Evolutionary conservation across 169 alveolate genomes (phyloP).

Genomic region (Plasmodium blacklocki): DNA sequence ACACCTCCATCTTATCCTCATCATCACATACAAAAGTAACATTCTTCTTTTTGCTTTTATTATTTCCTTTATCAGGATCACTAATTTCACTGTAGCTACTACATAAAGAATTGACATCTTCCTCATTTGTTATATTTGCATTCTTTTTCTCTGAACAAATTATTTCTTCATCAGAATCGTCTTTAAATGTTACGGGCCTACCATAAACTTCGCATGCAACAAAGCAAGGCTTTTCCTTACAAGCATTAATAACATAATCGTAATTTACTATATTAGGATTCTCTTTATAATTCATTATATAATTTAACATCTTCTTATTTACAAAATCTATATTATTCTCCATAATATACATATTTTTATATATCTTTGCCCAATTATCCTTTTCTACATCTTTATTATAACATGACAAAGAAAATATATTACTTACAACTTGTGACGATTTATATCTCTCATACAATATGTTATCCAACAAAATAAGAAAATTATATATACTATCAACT

Average conservation of each 20-base stretch:
- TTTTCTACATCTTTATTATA: too few relatives aligned
- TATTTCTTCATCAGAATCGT: constrained; percentile 20
- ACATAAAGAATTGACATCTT: neutral
- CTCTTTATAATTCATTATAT: too few relatives aligned
- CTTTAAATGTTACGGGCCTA: constrained; percentile 48
- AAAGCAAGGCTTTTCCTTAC: neutral
- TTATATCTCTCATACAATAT: too few relatives aligned
- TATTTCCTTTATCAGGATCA: neutral
- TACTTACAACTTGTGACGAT: too few relatives aligned
- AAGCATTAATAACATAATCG: neutral
- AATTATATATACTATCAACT: too few relatives aligned
- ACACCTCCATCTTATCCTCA: neutral
- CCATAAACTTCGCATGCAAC: constrained; percentile 38
- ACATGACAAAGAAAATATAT: too few relatives aligned
- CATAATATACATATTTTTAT: too few relatives aligned
- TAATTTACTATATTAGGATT: too few relatives aligned
- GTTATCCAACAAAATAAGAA: too few relatives aligned
- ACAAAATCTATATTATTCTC: too few relatives aligned
- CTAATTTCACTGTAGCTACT: constrained; percentile 15
- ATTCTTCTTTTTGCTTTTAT: neutral
- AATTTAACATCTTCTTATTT: too few relatives aligned
- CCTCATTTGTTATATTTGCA: neutral
- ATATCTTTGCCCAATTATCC: too few relatives aligned
- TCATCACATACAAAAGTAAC: constrained; percentile 20
- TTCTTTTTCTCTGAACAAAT: neutral